Base-by-base conservation (phyloP, 1,139 yeast species). In the Protomyces pachydermus region DNA sequence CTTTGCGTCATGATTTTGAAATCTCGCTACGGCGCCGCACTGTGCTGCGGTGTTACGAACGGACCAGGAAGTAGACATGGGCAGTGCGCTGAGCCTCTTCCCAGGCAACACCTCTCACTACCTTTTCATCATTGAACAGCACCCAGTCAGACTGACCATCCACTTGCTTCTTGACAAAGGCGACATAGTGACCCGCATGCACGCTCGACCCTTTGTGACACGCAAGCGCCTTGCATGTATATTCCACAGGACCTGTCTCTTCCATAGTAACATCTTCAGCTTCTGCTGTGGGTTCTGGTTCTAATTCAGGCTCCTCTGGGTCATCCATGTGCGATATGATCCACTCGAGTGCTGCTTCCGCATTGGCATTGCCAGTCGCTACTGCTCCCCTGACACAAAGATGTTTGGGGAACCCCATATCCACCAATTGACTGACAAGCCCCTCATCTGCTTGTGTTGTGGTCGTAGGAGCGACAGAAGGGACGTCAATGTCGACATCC, bases 101-200 rank as follows among this genome's bases (percentile, higher is more conserved):
- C 1, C 75, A 75, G 16, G 83, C 87, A 37, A 83, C 86, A 34
- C 89, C 87, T 25, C 81, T 76, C 8, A 89, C 95, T 12, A 93
- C 96, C 74, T 91, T 91, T 72, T 93, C 99, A 73, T 93, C 99
- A 71, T 93, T 93, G 77, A 85, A 93, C 66, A 93, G 78, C 0
- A 88, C 86, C 97, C 98, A 91, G 65, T 79, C 77, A n/a, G 71
- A 76, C 3, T 79, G 79, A 1, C 79, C 75, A 14, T 63, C 61
- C 0, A 73, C 65, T 38, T 72, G 70, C 68, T 82, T 82, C 64
- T 78, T 79, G 55, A 91, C 79, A 71, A 88, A 93, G 0, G 87
- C 91, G 50, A 95, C 98, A 73, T 93, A 93, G 74, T 93, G 99
- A 0, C 98, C 98, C 0, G 97, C 90, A 68, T 93, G 97, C 1